These are phyloP conservation scores for Tulasnella sp. DNA, from an alignment of 768 basidiomycete genomes.

Conservation along the genomic window DNA sequence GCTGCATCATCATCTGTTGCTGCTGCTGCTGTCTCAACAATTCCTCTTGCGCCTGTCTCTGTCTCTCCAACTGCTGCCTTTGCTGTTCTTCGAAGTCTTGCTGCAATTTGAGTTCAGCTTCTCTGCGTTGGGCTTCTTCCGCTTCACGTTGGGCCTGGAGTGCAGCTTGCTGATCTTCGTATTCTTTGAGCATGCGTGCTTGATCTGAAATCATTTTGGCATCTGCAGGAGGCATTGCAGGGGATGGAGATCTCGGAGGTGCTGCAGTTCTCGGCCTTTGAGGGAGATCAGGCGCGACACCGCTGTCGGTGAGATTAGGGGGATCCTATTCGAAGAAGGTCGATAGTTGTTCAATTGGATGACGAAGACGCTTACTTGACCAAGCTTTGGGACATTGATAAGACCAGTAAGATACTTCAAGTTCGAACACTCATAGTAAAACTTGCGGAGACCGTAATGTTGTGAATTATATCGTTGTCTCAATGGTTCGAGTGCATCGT, in stretches of 20 bases:
- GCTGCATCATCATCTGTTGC: conserved; percentile 59
- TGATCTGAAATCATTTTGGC: conserved; percentile 73
- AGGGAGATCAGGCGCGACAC: conserved; percentile 25
- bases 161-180: conserved; percentile 88
- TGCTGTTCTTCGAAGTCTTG: conserved; percentile 85
- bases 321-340: conserved; percentile 54
- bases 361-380: conserved; percentile 42
- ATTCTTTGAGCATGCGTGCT: conserved; percentile 85
- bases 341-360: not conserved
- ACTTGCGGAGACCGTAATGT: conserved; percentile 86
- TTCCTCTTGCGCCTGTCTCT: conserved; percentile 80
- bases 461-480: conserved; percentile 79
- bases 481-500: conserved; percentile 80
- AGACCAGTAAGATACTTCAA: conserved; percentile 94
- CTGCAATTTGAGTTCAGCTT: conserved; percentile 65
- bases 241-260: conserved; percentile 53
- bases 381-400: conserved; percentile 96
- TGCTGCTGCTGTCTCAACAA: conserved; percentile 37
- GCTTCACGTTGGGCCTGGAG: conserved; percentile 67
- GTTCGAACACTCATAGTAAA: conserved; percentile 99
- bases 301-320: conserved; percentile 80
- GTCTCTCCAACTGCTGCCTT: conserved; percentile 71
- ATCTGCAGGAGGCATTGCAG: conserved; percentile 57
- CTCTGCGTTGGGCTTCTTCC: conserved; percentile 69
- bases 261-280: conserved; percentile 18